These are phyloP conservation scores for Globisporangium paddicum DNA, from an alignment of 352 stramenopile species.

Conservation along the genomic window DNA sequence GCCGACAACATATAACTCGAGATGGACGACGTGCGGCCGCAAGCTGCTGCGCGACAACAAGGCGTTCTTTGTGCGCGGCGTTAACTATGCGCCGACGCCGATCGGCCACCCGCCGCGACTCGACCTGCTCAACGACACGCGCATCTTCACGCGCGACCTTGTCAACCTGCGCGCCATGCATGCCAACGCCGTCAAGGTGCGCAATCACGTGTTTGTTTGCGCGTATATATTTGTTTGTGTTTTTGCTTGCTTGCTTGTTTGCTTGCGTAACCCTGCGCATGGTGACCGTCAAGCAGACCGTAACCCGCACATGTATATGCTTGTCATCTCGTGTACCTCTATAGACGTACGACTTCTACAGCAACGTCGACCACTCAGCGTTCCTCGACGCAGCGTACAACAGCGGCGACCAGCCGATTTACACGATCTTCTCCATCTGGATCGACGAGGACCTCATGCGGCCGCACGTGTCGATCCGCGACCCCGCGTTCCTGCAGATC, in stretches of 20 bases:
- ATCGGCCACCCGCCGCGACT: slow-evolving; percentile 46
- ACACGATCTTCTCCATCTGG: slow-evolving; percentile 73
- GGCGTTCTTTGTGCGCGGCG: slow-evolving; percentile 65
- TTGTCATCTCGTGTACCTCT: not conserved
- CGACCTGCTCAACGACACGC: slow-evolving; percentile 50
- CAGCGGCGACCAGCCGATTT: slow-evolving; percentile 44
- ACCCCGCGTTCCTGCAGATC: slow-evolving; percentile 37
- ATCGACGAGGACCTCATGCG: slow-evolving; percentile 60
- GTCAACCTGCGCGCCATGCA: slow-evolving; percentile 68
- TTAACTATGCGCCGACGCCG: slow-evolving; percentile 69
- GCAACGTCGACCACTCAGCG: slow-evolving; percentile 33
- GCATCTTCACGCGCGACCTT: slow-evolving; percentile 58
- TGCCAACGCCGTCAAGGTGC: slow-evolving; percentile 55
- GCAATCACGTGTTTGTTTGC: not conserved
- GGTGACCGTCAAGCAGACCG: not conserved
- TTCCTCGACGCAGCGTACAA: slow-evolving; percentile 69
- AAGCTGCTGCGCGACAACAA: slow-evolving; percentile 53
- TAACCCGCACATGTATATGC: not conserved
- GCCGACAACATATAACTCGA: slow-evolving; percentile 27
- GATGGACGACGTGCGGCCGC: slow-evolving; percentile 53
- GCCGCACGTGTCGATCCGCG: slow-evolving; percentile 17
- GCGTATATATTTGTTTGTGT: not conserved
- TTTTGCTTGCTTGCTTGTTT: not conserved
- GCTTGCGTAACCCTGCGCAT: not conserved
- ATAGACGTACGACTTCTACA: slow-evolving; percentile 61